These are phyloP conservation scores for Lepidium campestre DNA, from an alignment of 441 rosid genomes.

Conservation along the genomic window DNA sequence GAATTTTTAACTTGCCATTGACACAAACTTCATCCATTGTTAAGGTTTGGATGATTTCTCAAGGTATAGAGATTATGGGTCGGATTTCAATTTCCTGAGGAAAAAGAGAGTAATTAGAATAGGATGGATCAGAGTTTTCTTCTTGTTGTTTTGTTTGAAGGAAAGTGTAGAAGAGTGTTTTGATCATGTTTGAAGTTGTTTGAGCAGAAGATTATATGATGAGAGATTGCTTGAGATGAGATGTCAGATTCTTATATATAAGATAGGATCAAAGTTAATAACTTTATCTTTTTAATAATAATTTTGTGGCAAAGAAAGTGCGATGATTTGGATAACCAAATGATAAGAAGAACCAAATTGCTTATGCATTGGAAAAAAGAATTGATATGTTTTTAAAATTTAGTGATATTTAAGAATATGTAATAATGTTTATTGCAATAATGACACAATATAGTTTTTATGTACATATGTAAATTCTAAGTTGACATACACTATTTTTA, in stretches of 20 bases:
- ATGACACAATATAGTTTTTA: no score
- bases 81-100: constrained; percentile 9
- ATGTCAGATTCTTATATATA: no score
- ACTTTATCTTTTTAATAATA: no score
- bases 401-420: neutral
- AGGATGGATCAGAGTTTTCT: neutral
- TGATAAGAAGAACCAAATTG: neutral
- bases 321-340: neutral
- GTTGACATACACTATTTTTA: no score
- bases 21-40: neutral
- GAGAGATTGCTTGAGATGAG: no score
- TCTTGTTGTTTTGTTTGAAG: constrained; percentile 14
- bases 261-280: no score
- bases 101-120: neutral
- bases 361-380: neutral
- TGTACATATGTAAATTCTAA: no score
- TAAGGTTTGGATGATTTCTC: constrained; percentile 1
- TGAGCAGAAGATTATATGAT: neutral
- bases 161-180: constrained; percentile 16
- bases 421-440: no score
- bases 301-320: no score
- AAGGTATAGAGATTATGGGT: neutral
- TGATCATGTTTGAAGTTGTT: neutral
- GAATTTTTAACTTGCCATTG: neutral
- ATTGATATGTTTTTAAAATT: neutral